Base-by-base conservation (phyloP, 2,329 filamentous ascomycete species). In the Shiraia sp. region DNA sequence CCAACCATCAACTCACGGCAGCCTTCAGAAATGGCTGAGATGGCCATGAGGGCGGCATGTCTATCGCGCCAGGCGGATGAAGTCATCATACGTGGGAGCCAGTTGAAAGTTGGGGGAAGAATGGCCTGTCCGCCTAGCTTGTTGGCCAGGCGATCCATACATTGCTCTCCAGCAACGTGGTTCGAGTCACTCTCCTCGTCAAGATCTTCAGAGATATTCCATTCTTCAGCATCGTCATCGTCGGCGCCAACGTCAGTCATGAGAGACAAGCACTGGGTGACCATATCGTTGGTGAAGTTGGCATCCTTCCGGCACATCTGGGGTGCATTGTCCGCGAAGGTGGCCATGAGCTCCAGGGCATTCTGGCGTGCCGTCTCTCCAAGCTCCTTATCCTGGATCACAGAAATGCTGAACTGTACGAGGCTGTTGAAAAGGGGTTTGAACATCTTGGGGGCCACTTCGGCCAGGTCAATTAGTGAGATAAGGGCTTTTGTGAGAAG, bases 161-260 rank as follows among this genome's bases (percentile, higher is more conserved):
- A 95, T 72, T 99, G 93, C 72, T 99, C 93, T 47, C 93, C 93
- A 30, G 92, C 93, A 53, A 99, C 91, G 64, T 99, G 93, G 68
- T 99, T 99, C 49, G 90, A 83, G 63, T 99, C 93, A 65, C 90
- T 96, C 72, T 99, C 93, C 57, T 97, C 93, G 53, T 99, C 93
- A 52, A 96, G 84, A 75, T 99, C 93, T 66, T 99, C 93, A 17
- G 88, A 88, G 3, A 84, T 79, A 53, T 96, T 87, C 93, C 93
- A 99, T 58, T 97, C 93, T 13, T 86, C 77, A 3, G 91, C 92
- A 75, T 97, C 90, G 41, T 99, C 92, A 57, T 99, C 93, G 56
- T 97, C 93, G 48, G 86, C 79, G 27, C 91, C 93, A 47, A 99
- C 86, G 66, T 99, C 93, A 3, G 93, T 97, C 93, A 99, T 99